Evolutionary conservation across 495 filamentous ascomycete species (phyloP), one percentile per base, ranked within the genome.

Genomic region (Penicillium paradoxum): DNA sequence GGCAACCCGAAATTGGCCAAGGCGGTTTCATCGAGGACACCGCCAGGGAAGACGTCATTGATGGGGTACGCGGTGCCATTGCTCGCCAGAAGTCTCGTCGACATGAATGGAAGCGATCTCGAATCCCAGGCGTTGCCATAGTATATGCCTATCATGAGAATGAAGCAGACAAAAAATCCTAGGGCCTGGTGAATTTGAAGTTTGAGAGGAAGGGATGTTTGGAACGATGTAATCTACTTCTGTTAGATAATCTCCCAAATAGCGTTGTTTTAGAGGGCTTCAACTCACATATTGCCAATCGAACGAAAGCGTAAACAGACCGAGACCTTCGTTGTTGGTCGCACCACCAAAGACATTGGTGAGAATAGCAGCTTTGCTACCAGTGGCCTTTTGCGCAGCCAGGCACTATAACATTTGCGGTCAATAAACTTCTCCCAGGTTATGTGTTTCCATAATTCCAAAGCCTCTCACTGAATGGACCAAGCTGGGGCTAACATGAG

Each of bases 201-300:
- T 8, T 56, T 60, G 9, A 72, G 50, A 11, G 69, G 69, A n/a
- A 72, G 55, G 1, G 67, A 57, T 6, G 66, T 68, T 57, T 68
- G 66, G 7, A 63, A 58, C 7, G 58, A 70, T 2, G 65, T 70
- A 54, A 65, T 66, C 67, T 72, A 36, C 7, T 8, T 13, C 6
- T 4, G 38, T 66, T 13, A 66, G 60, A 10, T 46, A 34, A 30
- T 2, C 37, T 32, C 10, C 18, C 27, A 18, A 29, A 19, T 25
- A 34, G 11, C 7, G 17, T 5, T 1, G 14, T n/a, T 1, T 24
- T 17, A 7, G 6, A 19, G 29, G 19, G 11, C 21, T n/a, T 17
- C 1, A 10, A 32, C 67, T 56, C 60, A 81, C 73, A 55, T 82
- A 83, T 64, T 83, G 77, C 79, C 79, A 83, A 61, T 83, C 80